Evolutionary conservation across 108 stramenopile species (phyloP).

Genomic region (Aurantiochytrium sp.): DNA sequence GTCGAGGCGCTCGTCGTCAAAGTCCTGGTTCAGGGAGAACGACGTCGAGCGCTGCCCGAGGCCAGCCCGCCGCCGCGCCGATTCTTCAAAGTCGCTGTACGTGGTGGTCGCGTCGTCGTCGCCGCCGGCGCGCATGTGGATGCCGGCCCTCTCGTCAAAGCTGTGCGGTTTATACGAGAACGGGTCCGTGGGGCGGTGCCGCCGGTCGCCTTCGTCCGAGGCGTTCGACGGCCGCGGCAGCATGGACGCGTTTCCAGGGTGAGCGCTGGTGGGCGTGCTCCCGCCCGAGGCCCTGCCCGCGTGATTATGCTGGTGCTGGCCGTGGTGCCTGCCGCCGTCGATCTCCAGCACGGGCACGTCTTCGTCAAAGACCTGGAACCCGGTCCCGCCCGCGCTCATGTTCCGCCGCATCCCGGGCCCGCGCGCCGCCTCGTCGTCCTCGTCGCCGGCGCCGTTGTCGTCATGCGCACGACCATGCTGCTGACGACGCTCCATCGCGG

Average conservation of each 20-base stretch:
- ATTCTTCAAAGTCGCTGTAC: neutral
- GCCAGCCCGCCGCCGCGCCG: neutral
- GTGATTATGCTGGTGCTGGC: no score
- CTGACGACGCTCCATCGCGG: no score
- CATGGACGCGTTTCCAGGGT: no score
- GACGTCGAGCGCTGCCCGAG: neutral
- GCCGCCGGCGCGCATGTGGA: neutral
- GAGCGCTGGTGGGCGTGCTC: no score
- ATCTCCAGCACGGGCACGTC: slow-evolving; percentile 1
- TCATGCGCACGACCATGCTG: no score
- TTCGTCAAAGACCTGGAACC: neutral
- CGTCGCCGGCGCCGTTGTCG: no score
- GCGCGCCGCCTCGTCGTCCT: no score
- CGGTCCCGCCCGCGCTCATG: neutral
- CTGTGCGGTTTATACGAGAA: neutral
- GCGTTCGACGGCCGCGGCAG: neutral
- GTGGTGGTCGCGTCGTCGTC: neutral
- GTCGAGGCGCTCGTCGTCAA: slow-evolving; percentile 25
- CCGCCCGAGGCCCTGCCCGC: no score
- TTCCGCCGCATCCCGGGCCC: no score
- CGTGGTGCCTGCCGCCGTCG: neutral
- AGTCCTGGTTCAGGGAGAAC: neutral
- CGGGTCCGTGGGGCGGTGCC: no score
- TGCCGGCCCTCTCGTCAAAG: neutral
- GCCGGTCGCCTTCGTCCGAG: no score